phyloP scores from a whole-genome alignment of 2,329 filamentous ascomycete genomes.

The Bipolaris sorokiniana region DNA sequence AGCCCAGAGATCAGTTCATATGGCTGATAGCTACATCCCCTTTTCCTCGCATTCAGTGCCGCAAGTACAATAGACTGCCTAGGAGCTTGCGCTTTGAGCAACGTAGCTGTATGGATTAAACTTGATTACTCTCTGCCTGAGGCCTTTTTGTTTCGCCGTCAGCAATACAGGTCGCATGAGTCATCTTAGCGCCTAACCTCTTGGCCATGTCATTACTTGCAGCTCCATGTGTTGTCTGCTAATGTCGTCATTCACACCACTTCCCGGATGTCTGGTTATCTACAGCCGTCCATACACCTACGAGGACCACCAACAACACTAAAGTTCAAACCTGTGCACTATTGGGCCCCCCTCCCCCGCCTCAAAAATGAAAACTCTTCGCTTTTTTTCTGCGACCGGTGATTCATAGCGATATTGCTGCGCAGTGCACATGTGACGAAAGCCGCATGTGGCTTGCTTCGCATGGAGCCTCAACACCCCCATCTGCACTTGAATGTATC shows the following conservation, averaged over 20 bases:
- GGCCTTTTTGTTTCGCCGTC: neutral
- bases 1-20: no score
- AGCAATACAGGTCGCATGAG: neutral
- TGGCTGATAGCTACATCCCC: no score
- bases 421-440: constrained; percentile 8
- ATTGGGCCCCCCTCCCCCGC: neutral
- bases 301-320: neutral
- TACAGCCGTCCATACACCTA: neutral
- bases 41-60: no score
- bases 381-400: neutral
- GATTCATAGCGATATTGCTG: neutral
- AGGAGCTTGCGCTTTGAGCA: no score
- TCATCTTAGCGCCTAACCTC: neutral
- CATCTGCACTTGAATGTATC: neutral
- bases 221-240: neutral
- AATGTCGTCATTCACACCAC: neutral
- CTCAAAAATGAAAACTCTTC: no score
- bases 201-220: neutral
- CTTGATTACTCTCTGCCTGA: neutral
- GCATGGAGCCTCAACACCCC: constrained; percentile 1
- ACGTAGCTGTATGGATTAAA: neutral
- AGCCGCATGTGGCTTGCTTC: constrained; percentile 3
- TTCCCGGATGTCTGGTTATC: neutral
- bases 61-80: no score
- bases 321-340: neutral